Percentiles rank a stretch among this genome's conserved stretches.
Conservation (phyloP, 768 basidiomycete species). For the Tulasnella sp. region DNA sequence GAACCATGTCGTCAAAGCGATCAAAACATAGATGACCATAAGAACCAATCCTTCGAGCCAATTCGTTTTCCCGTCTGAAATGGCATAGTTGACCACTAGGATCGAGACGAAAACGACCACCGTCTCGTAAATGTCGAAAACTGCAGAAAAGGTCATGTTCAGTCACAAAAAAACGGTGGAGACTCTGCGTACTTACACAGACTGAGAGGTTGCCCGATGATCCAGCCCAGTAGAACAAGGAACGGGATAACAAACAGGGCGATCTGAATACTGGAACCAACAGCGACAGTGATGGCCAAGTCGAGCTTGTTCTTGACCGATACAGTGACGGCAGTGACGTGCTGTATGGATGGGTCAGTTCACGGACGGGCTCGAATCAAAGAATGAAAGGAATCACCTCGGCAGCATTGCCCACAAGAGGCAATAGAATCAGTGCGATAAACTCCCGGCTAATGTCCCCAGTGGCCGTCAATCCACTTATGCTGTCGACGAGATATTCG, state of each 20-base stretch:
- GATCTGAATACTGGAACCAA: conserved; percentile 53
- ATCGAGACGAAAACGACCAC: conserved; percentile 36
- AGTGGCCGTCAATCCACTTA: conserved; percentile 55
- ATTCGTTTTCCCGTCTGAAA: conserved; percentile 74
- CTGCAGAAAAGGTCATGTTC: not conserved
- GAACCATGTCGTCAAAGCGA: conserved; percentile 21
- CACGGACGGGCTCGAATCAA: conserved; percentile 35
- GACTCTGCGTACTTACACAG: conserved; percentile 37
- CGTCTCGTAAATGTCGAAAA: conserved; percentile 20
- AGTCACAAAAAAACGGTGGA: conserved; percentile 17
- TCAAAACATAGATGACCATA: conserved; percentile 42
- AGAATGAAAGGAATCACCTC: not conserved
- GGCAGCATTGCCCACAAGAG: conserved; percentile 89
- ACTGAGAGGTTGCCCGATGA: conserved; percentile 43
- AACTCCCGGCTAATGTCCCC: conserved; percentile 54
- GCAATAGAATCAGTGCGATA: conserved; percentile 82
- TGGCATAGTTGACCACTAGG: conserved; percentile 72
- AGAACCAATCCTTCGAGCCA: conserved; percentile 79
- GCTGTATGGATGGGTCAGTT: conserved; percentile 28
- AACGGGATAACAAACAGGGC: conserved; percentile 76
- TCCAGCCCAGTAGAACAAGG: conserved; percentile 16
- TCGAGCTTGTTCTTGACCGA: conserved; percentile 69
- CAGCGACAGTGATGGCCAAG: conserved; percentile 74
- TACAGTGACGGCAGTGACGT: conserved; percentile 79
- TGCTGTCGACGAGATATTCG: conserved; percentile 64